phyloP scores from a whole-genome alignment of 2,329 filamentous ascomycete genomes.

The Apiospora arundinis region DNA sequence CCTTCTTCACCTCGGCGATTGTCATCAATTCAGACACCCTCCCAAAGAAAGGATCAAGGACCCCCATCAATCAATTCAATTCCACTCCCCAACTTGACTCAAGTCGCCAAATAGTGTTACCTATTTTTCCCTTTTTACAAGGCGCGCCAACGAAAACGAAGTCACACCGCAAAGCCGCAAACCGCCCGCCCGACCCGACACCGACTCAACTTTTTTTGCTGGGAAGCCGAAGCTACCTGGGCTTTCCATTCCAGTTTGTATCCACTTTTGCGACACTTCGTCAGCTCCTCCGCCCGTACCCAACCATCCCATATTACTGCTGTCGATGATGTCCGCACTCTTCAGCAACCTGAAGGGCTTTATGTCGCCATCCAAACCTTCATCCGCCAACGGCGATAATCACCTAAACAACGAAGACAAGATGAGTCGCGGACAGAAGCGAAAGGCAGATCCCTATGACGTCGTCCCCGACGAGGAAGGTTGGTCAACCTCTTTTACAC shows the following conservation, averaged over 20 bases:
- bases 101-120: neutral
- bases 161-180: neutral
- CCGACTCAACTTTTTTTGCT: slow-evolving; percentile 7
- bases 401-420: slow-evolving; percentile 7
- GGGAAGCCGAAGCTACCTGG: slow-evolving; percentile 1
- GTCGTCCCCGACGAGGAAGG: slow-evolving; percentile 14
- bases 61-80: neutral
- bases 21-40: neutral
- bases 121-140: neutral
- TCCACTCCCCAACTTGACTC: neutral
- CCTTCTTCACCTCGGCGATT: neutral
- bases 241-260: slow-evolving; percentile 12
- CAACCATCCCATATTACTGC: slow-evolving; percentile 18
- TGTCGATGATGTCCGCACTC: slow-evolving; percentile 17
- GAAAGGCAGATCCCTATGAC: slow-evolving; percentile 22
- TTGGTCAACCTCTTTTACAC: neutral
- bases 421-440: slow-evolving; percentile 15
- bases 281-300: slow-evolving; percentile 17
- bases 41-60: neutral
- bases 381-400: slow-evolving; percentile 19
- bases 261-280: slow-evolving; percentile 15
- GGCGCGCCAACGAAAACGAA: neutral
- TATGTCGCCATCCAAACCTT: slow-evolving; percentile 11
- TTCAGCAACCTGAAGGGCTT: slow-evolving; percentile 17
- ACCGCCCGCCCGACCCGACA: neutral